phyloP scores from a whole-genome alignment of 2,329 filamentous ascomycete species.

The Coleophoma cylindrospora region DNA sequence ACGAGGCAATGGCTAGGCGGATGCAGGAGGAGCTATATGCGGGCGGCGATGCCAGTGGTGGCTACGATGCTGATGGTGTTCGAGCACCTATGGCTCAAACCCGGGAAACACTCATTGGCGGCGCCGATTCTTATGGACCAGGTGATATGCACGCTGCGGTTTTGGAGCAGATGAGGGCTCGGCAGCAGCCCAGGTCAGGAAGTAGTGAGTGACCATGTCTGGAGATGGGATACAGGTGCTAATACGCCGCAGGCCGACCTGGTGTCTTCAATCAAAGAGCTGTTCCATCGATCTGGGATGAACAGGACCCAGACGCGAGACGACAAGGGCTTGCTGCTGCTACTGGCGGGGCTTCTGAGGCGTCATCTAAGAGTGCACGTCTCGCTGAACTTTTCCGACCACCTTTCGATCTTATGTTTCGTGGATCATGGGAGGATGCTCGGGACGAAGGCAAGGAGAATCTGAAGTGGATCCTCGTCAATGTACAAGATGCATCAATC shows the following conservation, averaged over 20 bases:
- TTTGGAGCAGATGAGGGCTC: constrained; percentile 24
- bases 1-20: constrained; percentile 86
- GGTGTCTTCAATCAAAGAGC: constrained; percentile 68
- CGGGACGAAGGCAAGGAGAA: constrained; percentile 80
- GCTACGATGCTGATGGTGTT: constrained; percentile 54
- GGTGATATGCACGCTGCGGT: constrained; percentile 31
- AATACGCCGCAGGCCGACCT: constrained; percentile 32
- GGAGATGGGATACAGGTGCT: neutral
- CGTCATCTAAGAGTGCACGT: constrained; percentile 66
- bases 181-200: constrained; percentile 22
- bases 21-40: constrained; percentile 90
- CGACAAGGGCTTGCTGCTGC: constrained; percentile 51
- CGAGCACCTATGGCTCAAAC: constrained; percentile 87
- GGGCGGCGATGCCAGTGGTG: constrained; percentile 36
- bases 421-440: constrained; percentile 76
- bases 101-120: constrained; percentile 85
- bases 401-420: constrained; percentile 83
- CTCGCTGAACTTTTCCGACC: constrained; percentile 91
- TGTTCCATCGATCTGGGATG: constrained; percentile 41
- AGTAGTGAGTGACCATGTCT: neutral
- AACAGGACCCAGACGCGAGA: constrained; percentile 36
- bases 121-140: constrained; percentile 46
- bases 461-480: constrained; percentile 93
- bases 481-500: constrained; percentile 87
- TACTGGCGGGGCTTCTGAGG: constrained; percentile 60